Evolutionary conservation across 352 stramenopile genomes (phyloP).

Genomic region (Pythium rhizo-oryzae): DNA sequence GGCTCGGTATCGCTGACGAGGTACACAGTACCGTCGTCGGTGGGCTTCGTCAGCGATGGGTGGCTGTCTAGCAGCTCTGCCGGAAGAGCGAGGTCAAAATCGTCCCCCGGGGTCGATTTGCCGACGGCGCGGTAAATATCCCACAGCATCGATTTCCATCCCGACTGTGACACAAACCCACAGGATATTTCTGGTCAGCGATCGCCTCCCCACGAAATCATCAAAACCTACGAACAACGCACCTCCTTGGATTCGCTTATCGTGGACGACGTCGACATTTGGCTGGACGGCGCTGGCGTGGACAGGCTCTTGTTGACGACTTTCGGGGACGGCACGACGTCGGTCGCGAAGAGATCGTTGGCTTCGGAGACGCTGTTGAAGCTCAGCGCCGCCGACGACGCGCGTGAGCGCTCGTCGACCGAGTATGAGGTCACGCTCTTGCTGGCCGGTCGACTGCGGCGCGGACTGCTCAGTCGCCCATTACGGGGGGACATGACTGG

Average conservation of each 20-base stretch:
- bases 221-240: neutral
- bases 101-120: constrained; percentile 56
- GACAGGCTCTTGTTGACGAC: constrained; percentile 11
- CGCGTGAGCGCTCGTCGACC: constrained; percentile 13
- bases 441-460: constrained; percentile 3
- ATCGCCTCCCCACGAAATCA: neutral
- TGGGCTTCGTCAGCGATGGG: constrained; percentile 88
- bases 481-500: constrained; percentile 45
- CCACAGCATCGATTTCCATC: constrained; percentile 69
- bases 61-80: constrained; percentile 70
- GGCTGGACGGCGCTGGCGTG: neutral
- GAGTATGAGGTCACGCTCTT: constrained; percentile 9
- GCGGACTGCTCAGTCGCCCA: neutral
- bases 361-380: constrained; percentile 13
- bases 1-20: constrained; percentile 94
- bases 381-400: constrained; percentile 14
- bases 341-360: neutral
- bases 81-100: constrained; percentile 78
- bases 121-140: constrained; percentile 72
- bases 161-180: constrained; percentile 9
- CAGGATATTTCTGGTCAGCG: neutral
- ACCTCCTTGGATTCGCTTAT: constrained; percentile 33
- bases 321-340: neutral
- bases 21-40: constrained; percentile 79
- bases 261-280: constrained; percentile 4